Evolutionary conservation across 2,329 filamentous ascomycete genomes (phyloP), one percentile per base, ranked within the genome.

Genomic region (Colletotrichum chrysophilum): DNA sequence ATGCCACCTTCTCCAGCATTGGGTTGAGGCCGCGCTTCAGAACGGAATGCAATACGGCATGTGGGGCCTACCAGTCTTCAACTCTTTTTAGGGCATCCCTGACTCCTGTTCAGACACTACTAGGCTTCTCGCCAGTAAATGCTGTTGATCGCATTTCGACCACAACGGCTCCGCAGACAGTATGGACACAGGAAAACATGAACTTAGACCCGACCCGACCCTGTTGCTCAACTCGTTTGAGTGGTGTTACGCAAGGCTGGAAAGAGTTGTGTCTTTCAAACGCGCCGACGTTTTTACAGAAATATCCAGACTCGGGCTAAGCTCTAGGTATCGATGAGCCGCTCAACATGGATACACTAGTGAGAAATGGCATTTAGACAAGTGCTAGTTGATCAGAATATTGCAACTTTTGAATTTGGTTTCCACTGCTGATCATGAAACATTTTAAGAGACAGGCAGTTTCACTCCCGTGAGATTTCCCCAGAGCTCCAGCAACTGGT

Each of bases 401-500:
- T 32, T 60, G 16, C 21, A 60, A 60, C 16, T n/a, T 60, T n/a
- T 60, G 16, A 21, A 8, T 7, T 12, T 60, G 14, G 16, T 32
- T 28, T 60, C 56, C 32, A 36, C 13, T 8, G 60, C n/a, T 26
- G 55, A 52, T 60, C 56, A 16, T 38, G n/a, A 21, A 38, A 7
- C 34, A 10, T 18, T 5, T 32, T 24, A 66, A 10, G 28, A 30
- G 4, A 30, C n/a, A 55, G 73, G 43, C 13, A 75, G 34, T 18
- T 60, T 68, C 2, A 75, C 26, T 3, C 80, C 80, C 30, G 78
- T 81, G 10, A 84, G 79, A 21, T 80, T 77, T 43, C 80, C 82
- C 71, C 86, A 76, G 16, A 80, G 77, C 68, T 83, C 80, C 71
- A 90, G 72, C 38, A 90, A 78, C 76, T 80, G 81, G 14, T 89